A percentile compares a stretch with the other conserved stretches of the same genome.
Evolutionary conservation across 73 alveolate species (phyloP).

Genomic region (Paramecium sexaurelia): DNA sequence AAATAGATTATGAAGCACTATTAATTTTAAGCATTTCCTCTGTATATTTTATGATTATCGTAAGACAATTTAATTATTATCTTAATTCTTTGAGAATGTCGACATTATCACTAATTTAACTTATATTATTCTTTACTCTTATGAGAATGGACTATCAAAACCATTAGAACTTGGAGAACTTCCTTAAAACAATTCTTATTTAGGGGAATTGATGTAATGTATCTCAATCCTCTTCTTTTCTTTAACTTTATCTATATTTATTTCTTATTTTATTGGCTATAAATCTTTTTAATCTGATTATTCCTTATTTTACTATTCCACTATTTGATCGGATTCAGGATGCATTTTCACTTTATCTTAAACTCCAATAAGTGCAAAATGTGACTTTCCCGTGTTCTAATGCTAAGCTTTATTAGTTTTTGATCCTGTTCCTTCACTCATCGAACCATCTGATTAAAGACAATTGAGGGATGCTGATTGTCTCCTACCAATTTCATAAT

Average conservation of each 20-base stretch:
- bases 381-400: not conserved
- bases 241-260: not conserved
- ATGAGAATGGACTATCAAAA: not conserved
- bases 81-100: not conserved
- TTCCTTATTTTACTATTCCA: not conserved
- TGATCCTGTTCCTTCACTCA: not conserved
- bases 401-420: not conserved
- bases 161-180: conserved; percentile 1
- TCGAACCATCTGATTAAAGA: not conserved
- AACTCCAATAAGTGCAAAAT: not conserved
- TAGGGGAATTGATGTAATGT: not conserved
- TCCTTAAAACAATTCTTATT: not conserved
- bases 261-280: not conserved
- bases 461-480: not conserved
- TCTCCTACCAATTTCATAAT: not conserved
- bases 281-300: not conserved
- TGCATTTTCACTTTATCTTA: not conserved
- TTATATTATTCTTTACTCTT: not conserved
- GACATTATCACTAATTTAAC: not conserved
- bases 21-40: not conserved
- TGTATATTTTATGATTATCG: not conserved
- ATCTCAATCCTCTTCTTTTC: not conserved
- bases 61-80: not conserved
- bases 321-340: not conserved
- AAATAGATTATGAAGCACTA: not conserved